phyloP scores from a whole-genome alignment of 1,284 basidiomycete species.

The Cryptococcus hybrid region DNA sequence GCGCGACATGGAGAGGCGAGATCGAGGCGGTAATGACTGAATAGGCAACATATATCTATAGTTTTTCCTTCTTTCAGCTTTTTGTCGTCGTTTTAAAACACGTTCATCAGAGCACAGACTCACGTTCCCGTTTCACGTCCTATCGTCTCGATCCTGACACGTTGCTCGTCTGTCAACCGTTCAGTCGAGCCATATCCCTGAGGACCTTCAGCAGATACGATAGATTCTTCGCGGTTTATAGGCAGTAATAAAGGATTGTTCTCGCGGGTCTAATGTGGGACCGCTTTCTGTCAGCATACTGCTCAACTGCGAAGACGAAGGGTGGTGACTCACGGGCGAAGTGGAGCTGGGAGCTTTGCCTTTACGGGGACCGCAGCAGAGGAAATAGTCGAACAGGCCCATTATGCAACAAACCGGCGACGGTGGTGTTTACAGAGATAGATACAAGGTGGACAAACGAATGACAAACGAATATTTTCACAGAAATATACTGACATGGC shows the following conservation, averaged over 20 bases:
- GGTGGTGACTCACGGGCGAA: background rate
- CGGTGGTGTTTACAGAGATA: background rate
- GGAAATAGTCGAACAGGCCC: background rate
- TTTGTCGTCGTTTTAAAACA: background rate
- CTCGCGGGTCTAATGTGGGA: no score
- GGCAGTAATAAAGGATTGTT: no score
- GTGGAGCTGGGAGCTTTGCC: background rate
- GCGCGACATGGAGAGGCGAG: background rate
- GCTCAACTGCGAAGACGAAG: background rate
- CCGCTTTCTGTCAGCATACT: no score
- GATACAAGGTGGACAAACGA: background rate
- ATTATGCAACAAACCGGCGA: background rate
- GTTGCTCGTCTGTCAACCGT: constrained; percentile 20
- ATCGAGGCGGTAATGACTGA: background rate
- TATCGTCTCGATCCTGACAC: constrained; percentile 18
- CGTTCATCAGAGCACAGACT: constrained; percentile 1
- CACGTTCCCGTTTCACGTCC: constrained; percentile 18
- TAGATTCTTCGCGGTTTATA: background rate
- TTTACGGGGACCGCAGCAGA: background rate
- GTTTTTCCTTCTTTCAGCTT: background rate
- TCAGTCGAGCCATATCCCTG: constrained; percentile 13
- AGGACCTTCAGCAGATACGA: constrained; percentile 15
- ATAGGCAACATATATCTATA: constrained; percentile 23
- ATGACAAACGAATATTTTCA: no score
- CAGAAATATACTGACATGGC: no score